phyloP scores from a whole-genome alignment of 2,329 filamentous ascomycete genomes.

The Trichoderma cornu-damae region DNA sequence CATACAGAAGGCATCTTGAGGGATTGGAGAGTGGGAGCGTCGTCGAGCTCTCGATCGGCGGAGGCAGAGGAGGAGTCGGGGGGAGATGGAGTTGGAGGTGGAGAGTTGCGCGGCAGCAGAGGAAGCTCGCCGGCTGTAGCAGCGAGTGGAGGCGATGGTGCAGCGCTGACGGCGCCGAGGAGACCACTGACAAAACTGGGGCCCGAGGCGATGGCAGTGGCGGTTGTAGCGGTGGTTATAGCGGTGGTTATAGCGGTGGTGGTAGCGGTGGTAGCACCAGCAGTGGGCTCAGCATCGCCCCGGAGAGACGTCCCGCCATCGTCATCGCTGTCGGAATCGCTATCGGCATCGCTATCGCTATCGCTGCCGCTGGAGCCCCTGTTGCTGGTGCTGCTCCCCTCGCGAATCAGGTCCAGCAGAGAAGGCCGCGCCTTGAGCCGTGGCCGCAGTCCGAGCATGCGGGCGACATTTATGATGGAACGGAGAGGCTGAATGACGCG shows the following conservation, averaged over 20 bases:
- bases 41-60: slow-evolving; percentile 25
- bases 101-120: slow-evolving; percentile 36
- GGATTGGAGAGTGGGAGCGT: slow-evolving; percentile 29
- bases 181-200: slow-evolving; percentile 2
- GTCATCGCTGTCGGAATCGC: not conserved
- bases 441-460: slow-evolving; percentile 49
- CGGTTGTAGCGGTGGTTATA: not conserved
- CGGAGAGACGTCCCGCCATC: not conserved
- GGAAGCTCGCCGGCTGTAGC: slow-evolving; percentile 33
- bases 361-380: slow-evolving; percentile 21
- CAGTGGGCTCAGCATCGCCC: not conserved
- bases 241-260: not conserved
- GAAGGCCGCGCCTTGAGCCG: slow-evolving; percentile 49
- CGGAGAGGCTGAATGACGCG: not conserved
- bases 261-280: not conserved
- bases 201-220: not conserved
- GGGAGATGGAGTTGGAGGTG: slow-evolving; percentile 35
- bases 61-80: slow-evolving; percentile 24
- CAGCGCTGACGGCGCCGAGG: slow-evolving; percentile 23
- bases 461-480: slow-evolving; percentile 21
- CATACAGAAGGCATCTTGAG: slow-evolving; percentile 55
- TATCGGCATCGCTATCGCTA: not conserved
- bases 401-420: slow-evolving; percentile 46
- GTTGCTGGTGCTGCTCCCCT: slow-evolving; percentile 33
- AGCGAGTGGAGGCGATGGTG: slow-evolving; percentile 34